Conservation (phyloP, 2,329 filamentous ascomycete genomes). For the Trichoderma cornu-damae region DNA sequence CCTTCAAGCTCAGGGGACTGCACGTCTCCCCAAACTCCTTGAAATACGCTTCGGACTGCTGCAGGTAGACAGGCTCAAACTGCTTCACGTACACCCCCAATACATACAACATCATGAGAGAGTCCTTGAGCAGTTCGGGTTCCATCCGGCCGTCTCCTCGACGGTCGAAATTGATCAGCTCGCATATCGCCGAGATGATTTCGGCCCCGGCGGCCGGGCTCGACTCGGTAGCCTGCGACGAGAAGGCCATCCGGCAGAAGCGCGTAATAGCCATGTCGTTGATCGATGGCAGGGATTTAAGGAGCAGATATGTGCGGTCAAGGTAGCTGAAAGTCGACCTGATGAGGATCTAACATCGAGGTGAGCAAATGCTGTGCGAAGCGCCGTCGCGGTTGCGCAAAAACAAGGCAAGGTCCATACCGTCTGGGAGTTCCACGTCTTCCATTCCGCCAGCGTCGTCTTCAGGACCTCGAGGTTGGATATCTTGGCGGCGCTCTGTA, state of each 20-base stretch:
- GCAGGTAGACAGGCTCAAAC: constrained; percentile 74
- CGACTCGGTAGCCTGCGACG: constrained; percentile 8
- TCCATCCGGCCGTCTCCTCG: constrained; percentile 53
- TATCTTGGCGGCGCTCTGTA: constrained; percentile 46
- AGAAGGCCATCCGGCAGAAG: constrained; percentile 60
- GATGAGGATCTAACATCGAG: constrained; percentile 56
- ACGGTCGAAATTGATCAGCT: constrained; percentile 70
- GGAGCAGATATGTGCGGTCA: constrained; percentile 81
- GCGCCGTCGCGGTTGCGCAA: not conserved
- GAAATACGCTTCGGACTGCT: constrained; percentile 63
- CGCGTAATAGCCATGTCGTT: constrained; percentile 74
- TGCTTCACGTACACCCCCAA: constrained; percentile 71
- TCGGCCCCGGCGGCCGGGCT: constrained; percentile 27
- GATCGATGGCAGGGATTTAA: constrained; percentile 63
- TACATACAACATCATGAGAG: constrained; percentile 79
- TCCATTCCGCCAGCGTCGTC: constrained; percentile 58
- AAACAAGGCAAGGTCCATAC: constrained; percentile 44
- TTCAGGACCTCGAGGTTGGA: constrained; percentile 61
- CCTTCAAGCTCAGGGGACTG: constrained; percentile 59
- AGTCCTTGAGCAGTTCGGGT: constrained; percentile 61
- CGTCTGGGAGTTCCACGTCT: constrained; percentile 70
- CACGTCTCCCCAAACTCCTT: constrained; percentile 62
- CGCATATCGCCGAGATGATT: constrained; percentile 57
- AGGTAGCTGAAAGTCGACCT: constrained; percentile 91
- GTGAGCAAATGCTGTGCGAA: constrained; percentile 7